Evolutionary conservation across 75 land plant genomes (phyloP), one percentile per base, ranked within the genome.

Genomic region (Picea sitchensis): DNA sequence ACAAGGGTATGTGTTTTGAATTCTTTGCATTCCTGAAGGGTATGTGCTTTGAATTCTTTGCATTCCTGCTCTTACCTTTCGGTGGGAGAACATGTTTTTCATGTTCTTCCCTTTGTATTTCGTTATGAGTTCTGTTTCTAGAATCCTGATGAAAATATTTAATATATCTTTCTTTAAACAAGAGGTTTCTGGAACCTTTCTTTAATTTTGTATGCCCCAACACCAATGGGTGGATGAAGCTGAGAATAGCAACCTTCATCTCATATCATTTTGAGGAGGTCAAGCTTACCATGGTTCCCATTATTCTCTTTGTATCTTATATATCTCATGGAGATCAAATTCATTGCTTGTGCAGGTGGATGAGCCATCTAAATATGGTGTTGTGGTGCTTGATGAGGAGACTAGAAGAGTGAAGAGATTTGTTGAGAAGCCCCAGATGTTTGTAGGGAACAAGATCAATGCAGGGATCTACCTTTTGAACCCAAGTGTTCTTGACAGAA

Each of bases 341-440:
- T 47, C 18, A 17, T 74, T 51, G 8, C 5, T 3, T 36, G 14
- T 17, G 51, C 62, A 86, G 88, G 88, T 86, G 20, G 88, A 86
- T 20, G 88, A 86, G 83, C 88, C 88, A 4, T 86, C 88, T 15
- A 86, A 86, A 69, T 86, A 86, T 81, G 88, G 88, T 13, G 88
- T 86, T 61, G 88, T 86, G 59, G 87, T 86, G 47, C 80, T 86
- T 76, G 87, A 86, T 65, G 88, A 86, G 23, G 69, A 65, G 47
- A 81, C 75, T 47, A 83, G 87, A 23, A 63, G 63, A 47, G 88
- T 86, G 78, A 80, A 86, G 54, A 81, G 88, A 44, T 86, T 86
- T 65, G 87, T 86, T 44, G 88, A 86, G 87, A 86, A 86, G 77
- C 88, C 88, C 72, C 78, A 86, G 61, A 60, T 76, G 54, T 86